phyloP scores from a whole-genome alignment of 78 protist genomes.

The Dictyostelium capitatum region DNA sequence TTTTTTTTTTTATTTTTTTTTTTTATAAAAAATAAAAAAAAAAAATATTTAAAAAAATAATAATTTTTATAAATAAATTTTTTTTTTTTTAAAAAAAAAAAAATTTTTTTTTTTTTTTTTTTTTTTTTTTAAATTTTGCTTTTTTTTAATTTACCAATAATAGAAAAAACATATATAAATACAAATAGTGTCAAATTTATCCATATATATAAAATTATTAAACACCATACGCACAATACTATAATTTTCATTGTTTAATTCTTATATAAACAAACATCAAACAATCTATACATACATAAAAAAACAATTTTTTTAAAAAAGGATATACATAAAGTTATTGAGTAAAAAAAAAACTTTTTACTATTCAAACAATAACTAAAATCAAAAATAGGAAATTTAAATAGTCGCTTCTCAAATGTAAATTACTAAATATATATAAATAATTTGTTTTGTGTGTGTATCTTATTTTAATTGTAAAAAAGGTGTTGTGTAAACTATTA shows the following conservation, averaged over 20 bases:
- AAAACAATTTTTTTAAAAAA: background rate
- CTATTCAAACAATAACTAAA: background rate
- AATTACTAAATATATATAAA: background rate
- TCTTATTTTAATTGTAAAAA: background rate
- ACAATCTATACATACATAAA: too few species aligned
- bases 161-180: background rate
- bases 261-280: background rate
- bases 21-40: too few species aligned
- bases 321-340: background rate
- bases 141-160: too few species aligned
- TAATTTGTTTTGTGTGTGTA: background rate
- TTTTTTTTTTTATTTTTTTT: too few species aligned
- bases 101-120: background rate
- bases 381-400: background rate
- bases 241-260: background rate
- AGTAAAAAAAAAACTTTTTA: slow-evolving; percentile 3
- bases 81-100: too few species aligned
- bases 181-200: too few species aligned
- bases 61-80: background rate
- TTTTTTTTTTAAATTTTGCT: too few species aligned
- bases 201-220: background rate
- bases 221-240: background rate
- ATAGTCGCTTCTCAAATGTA: background rate
- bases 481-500: background rate
- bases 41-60: too few species aligned